Percentiles rank a stretch among this genome's conserved stretches.
These are phyloP conservation scores for Pythium grandisporangium DNA, from an alignment of 352 stramenopile species.

Conservation along the genomic window DNA sequence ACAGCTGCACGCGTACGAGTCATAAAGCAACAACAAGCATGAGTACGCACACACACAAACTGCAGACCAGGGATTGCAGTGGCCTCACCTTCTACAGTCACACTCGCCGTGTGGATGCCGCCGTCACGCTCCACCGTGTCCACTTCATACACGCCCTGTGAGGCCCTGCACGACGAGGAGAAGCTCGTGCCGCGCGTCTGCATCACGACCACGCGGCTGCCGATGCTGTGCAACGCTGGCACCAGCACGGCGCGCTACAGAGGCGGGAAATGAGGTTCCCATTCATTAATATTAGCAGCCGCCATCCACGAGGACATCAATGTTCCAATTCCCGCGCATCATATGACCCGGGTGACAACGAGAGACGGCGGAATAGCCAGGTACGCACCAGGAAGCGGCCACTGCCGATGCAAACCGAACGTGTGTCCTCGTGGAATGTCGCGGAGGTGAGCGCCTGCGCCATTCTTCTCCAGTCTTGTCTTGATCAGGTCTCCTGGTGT, in stretches of 20 bases:
- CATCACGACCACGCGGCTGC: constrained; percentile 37
- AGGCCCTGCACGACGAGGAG: constrained; percentile 18
- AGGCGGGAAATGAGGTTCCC: background rate
- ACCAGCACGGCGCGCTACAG: constrained; percentile 53
- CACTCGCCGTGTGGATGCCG: constrained; percentile 19
- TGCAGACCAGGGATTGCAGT: too few relatives aligned
- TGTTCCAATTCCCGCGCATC: background rate
- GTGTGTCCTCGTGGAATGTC: constrained; percentile 15
- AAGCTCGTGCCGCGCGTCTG: constrained; percentile 57
- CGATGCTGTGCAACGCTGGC: constrained; percentile 26
- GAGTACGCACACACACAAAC: background rate
- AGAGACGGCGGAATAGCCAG: too few relatives aligned
- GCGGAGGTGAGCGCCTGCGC: constrained; percentile 7
- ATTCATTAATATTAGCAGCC: background rate
- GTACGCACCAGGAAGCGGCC: constrained; percentile 56
- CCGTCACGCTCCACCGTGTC: constrained; percentile 52
- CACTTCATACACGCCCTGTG: constrained; percentile 43
- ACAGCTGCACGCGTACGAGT: constrained; percentile 5
- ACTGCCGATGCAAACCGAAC: constrained; percentile 51
- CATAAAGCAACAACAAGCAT: background rate
- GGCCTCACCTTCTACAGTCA: constrained; percentile 22
- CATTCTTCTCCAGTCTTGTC: constrained; percentile 2
- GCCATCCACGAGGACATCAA: background rate
- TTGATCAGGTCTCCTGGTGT: too few relatives aligned
- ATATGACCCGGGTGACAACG: too few relatives aligned